Evolutionary conservation across 208 protist species (phyloP).

Genomic region (Leishmania major): DNA sequence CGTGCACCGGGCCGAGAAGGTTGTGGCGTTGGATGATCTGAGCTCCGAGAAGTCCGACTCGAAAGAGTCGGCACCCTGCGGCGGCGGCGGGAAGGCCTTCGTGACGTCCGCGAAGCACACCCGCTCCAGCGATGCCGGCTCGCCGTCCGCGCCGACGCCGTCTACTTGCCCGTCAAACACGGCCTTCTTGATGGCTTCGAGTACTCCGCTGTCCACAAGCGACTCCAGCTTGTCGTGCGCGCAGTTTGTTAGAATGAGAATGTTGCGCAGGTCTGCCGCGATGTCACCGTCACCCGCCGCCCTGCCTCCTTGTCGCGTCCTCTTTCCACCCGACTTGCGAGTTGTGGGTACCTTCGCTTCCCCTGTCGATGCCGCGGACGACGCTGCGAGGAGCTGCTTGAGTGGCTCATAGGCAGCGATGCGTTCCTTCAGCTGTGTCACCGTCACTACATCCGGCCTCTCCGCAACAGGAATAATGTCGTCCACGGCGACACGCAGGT

Average conservation of each 20-base stretch:
- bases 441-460: slow-evolving; percentile 63
- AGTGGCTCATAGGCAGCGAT: slow-evolving; percentile 77
- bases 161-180: slow-evolving; percentile 44
- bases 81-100: slow-evolving; percentile 70
- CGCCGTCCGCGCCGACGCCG: not conserved
- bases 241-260: slow-evolving; percentile 80
- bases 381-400: slow-evolving; percentile 37
- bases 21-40: slow-evolving; percentile 34
- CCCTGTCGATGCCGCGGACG: slow-evolving; percentile 8
- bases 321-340: slow-evolving; percentile 31
- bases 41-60: slow-evolving; percentile 86
- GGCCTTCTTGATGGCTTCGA: slow-evolving; percentile 62
- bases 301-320: slow-evolving; percentile 14
- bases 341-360: slow-evolving; percentile 2
- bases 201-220: slow-evolving; percentile 80
- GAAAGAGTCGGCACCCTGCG: slow-evolving; percentile 74
- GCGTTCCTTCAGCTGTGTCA: slow-evolving; percentile 78
- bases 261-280: slow-evolving; percentile 65
- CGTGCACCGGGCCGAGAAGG: slow-evolving; percentile 58
- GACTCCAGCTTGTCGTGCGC: slow-evolving; percentile 65
- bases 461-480: slow-evolving; percentile 80
- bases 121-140: slow-evolving; percentile 49
- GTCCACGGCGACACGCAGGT: slow-evolving; percentile 78
- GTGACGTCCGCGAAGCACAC: slow-evolving; percentile 86
- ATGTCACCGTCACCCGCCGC: not conserved